Conservation (phyloP, 2,329 filamentous ascomycete species). For the Phoma herbarum region DNA sequence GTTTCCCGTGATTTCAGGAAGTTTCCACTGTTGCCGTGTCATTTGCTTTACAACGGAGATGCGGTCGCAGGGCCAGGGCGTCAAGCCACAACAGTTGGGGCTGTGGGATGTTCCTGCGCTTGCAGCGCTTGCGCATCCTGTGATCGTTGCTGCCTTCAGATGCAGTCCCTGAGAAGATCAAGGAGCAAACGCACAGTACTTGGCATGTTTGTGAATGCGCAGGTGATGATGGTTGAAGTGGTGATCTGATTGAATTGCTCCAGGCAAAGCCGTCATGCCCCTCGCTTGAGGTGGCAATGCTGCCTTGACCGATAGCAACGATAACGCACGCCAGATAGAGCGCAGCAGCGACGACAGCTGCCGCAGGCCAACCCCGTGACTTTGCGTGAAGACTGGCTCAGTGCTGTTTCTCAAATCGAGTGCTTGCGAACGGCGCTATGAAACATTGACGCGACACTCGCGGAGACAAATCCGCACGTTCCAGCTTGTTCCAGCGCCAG, state of each 20-base stretch:
- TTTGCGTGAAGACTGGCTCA: not conserved
- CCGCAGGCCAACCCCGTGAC: not conserved
- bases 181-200: not conserved
- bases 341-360: not conserved
- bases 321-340: not conserved
- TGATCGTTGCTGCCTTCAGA: not conserved
- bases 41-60: no score
- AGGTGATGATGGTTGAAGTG: not conserved
- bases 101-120: not conserved
- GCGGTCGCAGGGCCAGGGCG: no score
- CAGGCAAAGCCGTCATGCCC: not conserved
- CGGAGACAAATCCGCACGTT: conserved; percentile 15
- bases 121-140: no score
- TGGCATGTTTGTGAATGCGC: not conserved
- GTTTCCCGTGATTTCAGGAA: no score
- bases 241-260: not conserved
- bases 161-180: not conserved
- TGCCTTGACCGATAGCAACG: not conserved
- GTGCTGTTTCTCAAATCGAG: conserved; percentile 10
- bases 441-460: conserved; percentile 19
- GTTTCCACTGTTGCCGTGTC: no score
- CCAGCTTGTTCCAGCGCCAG: conserved; percentile 5
- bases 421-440: conserved; percentile 15
- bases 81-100: not conserved
- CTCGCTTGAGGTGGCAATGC: not conserved